A percentile compares a stretch with the other conserved stretches of the same genome.
Evolutionary conservation across 495 filamentous ascomycete species (phyloP).

Genomic region (Haplographium delicatum): DNA sequence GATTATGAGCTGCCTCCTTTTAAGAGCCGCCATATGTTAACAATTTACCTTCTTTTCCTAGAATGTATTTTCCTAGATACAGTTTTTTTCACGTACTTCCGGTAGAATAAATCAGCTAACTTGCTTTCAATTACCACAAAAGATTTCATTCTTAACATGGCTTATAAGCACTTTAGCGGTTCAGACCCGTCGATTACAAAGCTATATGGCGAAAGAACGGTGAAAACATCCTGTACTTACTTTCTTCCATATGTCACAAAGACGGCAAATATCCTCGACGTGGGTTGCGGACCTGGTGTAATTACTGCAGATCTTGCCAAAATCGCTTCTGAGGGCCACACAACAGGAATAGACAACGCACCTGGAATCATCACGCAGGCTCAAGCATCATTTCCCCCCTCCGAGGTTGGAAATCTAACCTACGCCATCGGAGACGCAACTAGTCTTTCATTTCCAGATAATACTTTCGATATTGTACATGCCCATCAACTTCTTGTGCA

Average conservation of each 20-base stretch:
- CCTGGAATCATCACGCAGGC: slow-evolving; percentile 19
- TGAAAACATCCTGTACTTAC: slow-evolving; percentile 43
- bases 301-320: slow-evolving; percentile 50
- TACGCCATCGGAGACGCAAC: slow-evolving; percentile 20
- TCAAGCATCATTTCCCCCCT: slow-evolving; percentile 28
- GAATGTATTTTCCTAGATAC: no score
- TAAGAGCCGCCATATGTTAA: no score
- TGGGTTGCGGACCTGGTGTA: slow-evolving; percentile 54
- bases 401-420: slow-evolving; percentile 32
- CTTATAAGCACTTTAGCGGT: no score
- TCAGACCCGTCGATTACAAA: slow-evolving; percentile 5
- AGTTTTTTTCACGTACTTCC: no score
- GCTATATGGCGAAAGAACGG: slow-evolving; percentile 37
- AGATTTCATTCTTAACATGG: no score
- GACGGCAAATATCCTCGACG: slow-evolving; percentile 46
- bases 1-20: no score
- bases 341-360: slow-evolving; percentile 27
- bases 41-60: no score
- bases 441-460: neutral
- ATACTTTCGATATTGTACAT: slow-evolving; percentile 52
- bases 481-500: slow-evolving; percentile 51
- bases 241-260: slow-evolving; percentile 45
- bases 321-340: slow-evolving; percentile 39
- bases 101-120: no score
- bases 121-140: no score